These are phyloP conservation scores for Fonsecaea erecta DNA, from an alignment of 2,329 filamentous ascomycete species.

Conservation along the genomic window DNA sequence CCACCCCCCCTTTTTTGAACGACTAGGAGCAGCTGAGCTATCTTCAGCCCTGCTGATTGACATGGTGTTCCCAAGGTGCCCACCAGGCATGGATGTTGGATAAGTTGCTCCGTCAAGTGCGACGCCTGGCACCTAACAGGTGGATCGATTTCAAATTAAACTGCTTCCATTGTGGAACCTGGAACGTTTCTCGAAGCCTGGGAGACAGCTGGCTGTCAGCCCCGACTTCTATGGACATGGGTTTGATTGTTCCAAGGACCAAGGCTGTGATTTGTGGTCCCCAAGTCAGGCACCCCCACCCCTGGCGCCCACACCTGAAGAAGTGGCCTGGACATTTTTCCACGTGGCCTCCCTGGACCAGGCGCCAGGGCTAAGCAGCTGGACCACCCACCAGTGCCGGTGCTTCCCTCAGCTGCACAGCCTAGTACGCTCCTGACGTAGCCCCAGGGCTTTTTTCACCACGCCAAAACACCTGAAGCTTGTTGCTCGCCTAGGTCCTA, in stretches of 20 bases:
- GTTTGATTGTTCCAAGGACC: constrained; percentile 12
- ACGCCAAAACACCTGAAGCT: background rate
- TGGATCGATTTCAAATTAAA: constrained; percentile 21
- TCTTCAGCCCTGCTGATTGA: constrained; percentile 10
- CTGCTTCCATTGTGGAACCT: constrained; percentile 28
- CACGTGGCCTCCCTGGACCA: constrained; percentile 29
- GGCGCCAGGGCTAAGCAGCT: background rate
- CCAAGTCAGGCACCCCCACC: background rate
- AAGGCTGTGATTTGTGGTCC: background rate
- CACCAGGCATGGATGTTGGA: background rate
- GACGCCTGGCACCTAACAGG: background rate
- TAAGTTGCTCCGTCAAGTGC: constrained; percentile 2
- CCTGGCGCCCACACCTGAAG: constrained; percentile 2
- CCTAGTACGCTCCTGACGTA: background rate
- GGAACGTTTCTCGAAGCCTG: constrained; percentile 28
- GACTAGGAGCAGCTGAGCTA: background rate
- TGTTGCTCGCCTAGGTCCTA: background rate
- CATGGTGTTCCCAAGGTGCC: background rate
- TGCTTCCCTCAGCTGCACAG: background rate
- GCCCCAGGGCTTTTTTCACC: background rate
- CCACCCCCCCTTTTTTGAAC: constrained; percentile 1
- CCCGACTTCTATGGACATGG: background rate
- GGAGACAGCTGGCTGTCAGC: constrained; percentile 5
- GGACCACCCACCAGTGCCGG: background rate
- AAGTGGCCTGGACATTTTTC: constrained; percentile 12